Conservation (phyloP, 352 stramenopile genomes). For the Pythium folliculosum region DNA sequence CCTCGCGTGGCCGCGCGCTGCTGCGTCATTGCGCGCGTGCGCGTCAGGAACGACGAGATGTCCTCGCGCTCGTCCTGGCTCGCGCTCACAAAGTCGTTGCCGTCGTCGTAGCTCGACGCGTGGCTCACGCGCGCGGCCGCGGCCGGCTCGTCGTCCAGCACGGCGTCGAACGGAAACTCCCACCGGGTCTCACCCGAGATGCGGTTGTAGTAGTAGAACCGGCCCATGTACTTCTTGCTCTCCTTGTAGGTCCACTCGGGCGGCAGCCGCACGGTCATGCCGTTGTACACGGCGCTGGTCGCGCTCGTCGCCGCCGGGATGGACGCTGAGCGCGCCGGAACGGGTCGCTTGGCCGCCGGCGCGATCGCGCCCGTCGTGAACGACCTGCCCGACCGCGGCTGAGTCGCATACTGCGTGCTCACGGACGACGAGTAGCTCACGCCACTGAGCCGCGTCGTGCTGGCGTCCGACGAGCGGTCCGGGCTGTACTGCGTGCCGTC, state of each 20-base stretch:
- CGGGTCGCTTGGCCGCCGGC: not conserved
- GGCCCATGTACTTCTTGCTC: constrained; percentile 60
- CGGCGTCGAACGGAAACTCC: constrained; percentile 48
- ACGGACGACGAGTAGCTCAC: constrained; percentile 14
- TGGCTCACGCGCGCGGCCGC: constrained; percentile 2
- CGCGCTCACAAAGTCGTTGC: constrained; percentile 14
- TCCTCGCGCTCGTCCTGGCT: constrained; percentile 9
- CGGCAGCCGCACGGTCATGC: constrained; percentile 13
- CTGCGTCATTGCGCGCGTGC: constrained; percentile 5
- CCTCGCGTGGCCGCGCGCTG: not conserved
- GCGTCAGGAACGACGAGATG: not conserved
- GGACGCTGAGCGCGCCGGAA: not conserved
- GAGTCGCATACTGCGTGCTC: not conserved
- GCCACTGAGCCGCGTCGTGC: constrained; percentile 14
- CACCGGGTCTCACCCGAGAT: constrained; percentile 63
- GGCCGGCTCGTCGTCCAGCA: constrained; percentile 23
- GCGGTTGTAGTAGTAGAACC: constrained; percentile 69
- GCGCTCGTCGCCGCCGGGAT: not conserved
- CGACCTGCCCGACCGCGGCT: not conserved
- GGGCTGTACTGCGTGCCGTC: not conserved
- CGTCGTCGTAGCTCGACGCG: constrained; percentile 17
- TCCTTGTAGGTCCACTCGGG: constrained; percentile 65
- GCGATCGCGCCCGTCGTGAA: constrained; percentile 3
- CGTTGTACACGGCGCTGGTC: constrained; percentile 1
- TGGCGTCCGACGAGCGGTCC: constrained; percentile 16